Evolutionary conservation across 805 yeast genomes (phyloP).

Genomic region (Hermanozyma aechmeae): DNA sequence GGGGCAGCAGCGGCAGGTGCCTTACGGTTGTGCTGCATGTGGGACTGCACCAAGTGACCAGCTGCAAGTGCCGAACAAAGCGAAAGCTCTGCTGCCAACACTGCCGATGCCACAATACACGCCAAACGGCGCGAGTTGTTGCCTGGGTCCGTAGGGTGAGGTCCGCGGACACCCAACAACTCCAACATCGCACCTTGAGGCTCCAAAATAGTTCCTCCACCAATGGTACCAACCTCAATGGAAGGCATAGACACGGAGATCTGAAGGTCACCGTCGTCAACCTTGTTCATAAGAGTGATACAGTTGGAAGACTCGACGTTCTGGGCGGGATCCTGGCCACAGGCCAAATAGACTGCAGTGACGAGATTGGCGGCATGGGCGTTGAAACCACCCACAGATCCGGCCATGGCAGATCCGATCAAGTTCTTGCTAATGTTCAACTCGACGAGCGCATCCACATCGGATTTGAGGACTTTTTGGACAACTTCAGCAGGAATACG

Average conservation of each 20-base stretch:
- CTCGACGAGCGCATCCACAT: slow-evolving; percentile 86
- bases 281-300: slow-evolving; percentile 87
- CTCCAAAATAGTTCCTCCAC: slow-evolving; percentile 96
- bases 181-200: slow-evolving; percentile 97
- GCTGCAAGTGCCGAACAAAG: slow-evolving; percentile 95
- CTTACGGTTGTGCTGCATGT: slow-evolving; percentile 89
- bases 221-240: slow-evolving; percentile 97
- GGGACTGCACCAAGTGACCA: slow-evolving; percentile 95
- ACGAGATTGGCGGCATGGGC: slow-evolving; percentile 97
- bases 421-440: slow-evolving; percentile 83
- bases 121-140: slow-evolving; percentile 92
- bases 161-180: slow-evolving; percentile 89
- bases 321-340: slow-evolving; percentile 99
- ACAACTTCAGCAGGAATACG: slow-evolving; percentile 78
- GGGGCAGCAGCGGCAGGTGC: slow-evolving; percentile 33
- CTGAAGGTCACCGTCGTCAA: slow-evolving; percentile 54
- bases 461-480: slow-evolving; percentile 75
- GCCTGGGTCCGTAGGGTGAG: slow-evolving; percentile 90
- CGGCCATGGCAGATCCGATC: slow-evolving; percentile 98
- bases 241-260: slow-evolving; percentile 99
- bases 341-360: slow-evolving; percentile 88
- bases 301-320: slow-evolving; percentile 96
- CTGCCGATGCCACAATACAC: slow-evolving; percentile 85
- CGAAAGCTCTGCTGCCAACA: slow-evolving; percentile 92
- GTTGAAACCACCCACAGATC: slow-evolving; percentile 94